These are phyloP conservation scores for Glonium stellatum DNA, from an alignment of 495 filamentous ascomycete genomes.

Conservation along the genomic window DNA sequence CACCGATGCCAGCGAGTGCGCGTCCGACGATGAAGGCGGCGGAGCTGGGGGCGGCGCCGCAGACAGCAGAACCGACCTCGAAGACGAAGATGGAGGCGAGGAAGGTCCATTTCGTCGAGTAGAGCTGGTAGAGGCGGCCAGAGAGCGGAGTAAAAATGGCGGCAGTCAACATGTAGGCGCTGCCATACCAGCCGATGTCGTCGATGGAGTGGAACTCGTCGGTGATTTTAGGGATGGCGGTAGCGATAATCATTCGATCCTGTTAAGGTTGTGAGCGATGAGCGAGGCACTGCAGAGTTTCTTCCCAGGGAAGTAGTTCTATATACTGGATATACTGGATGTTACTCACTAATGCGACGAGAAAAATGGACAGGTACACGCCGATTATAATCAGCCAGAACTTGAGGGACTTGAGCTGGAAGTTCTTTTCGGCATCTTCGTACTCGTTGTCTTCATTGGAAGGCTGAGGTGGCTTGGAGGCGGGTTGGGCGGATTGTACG, in stretches of 20 bases:
- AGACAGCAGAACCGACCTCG: slow-evolving; percentile 21
- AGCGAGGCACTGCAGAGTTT: too few relatives aligned
- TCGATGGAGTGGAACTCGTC: slow-evolving; percentile 64
- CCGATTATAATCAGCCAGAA: slow-evolving; percentile 34
- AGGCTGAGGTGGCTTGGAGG: slow-evolving; percentile 6
- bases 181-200: slow-evolving; percentile 76
- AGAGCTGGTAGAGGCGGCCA: slow-evolving; percentile 36
- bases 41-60: slow-evolving; percentile 24
- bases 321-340: too few relatives aligned
- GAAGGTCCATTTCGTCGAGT: slow-evolving; percentile 34
- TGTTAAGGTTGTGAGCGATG: too few relatives aligned
- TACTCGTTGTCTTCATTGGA: slow-evolving; percentile 31
- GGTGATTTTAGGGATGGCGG: slow-evolving; percentile 75
- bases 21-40: slow-evolving; percentile 25
- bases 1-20: slow-evolving; percentile 29
- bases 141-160: slow-evolving; percentile 35
- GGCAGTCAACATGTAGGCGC: slow-evolving; percentile 63
- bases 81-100: slow-evolving; percentile 23
- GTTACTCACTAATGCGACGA: slow-evolving; percentile 14
- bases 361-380: slow-evolving; percentile 26
- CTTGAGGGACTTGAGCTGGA: slow-evolving; percentile 35
- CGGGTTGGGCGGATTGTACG: too few relatives aligned
- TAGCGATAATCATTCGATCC: slow-evolving; percentile 72
- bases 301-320: too few relatives aligned
- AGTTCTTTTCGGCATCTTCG: slow-evolving; percentile 39